A percentile compares a stretch with the other conserved stretches of the same genome.
Evolutionary conservation across 108 stramenopile species (phyloP).

Genomic region (Parmales sp.): DNA sequence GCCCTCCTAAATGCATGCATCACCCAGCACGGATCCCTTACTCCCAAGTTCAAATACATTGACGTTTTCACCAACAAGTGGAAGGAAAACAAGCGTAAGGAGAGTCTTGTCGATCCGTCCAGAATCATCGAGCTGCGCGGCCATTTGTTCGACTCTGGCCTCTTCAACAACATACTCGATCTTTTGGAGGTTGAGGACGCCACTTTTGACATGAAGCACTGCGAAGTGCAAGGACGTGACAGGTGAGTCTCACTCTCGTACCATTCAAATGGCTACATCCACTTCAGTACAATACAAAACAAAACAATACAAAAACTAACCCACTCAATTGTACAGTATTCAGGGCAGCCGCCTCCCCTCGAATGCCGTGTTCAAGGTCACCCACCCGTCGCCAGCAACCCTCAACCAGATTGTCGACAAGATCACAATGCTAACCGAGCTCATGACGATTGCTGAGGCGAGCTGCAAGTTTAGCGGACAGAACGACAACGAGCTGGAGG

Average conservation of each 20-base stretch:
- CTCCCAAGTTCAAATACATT: slow-evolving; percentile 39
- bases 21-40: slow-evolving; percentile 29
- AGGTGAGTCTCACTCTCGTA: too few relatives aligned
- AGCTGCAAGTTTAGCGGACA: slow-evolving; percentile 7
- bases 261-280: too few relatives aligned
- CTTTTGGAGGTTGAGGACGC: slow-evolving; percentile 52
- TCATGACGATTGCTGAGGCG: too few relatives aligned
- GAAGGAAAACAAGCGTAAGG: slow-evolving; percentile 27
- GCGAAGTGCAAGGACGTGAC: not conserved
- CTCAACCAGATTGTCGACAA: too few relatives aligned
- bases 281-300: too few relatives aligned
- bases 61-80: too few relatives aligned
- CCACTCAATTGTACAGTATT: too few relatives aligned
- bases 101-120: not conserved
- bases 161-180: slow-evolving; percentile 72
- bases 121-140: slow-evolving; percentile 15
- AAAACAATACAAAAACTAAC: too few relatives aligned
- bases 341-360: too few relatives aligned
- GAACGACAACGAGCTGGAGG: slow-evolving; percentile 28
- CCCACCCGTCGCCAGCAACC: too few relatives aligned
- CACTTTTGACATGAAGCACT: not conserved
- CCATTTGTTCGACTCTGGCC: slow-evolving; percentile 63
- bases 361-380: too few relatives aligned
- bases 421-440: too few relatives aligned
- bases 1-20: slow-evolving; percentile 34